phyloP scores from a whole-genome alignment of 768 basidiomycete genomes.

The Boletus vermiculosoides region DNA sequence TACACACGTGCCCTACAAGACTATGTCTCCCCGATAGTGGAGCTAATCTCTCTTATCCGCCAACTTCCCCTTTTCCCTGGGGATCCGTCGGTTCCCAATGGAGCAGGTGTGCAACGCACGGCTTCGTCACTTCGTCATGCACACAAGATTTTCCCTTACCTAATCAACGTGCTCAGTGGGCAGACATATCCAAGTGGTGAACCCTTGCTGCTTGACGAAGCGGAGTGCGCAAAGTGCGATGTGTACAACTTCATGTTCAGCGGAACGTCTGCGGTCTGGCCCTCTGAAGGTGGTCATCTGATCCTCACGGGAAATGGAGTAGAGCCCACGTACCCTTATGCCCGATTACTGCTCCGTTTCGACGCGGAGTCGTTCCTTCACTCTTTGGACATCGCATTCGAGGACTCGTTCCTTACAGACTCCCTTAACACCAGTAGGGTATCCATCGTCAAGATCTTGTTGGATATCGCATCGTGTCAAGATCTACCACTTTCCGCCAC shows the following conservation, averaged over 20 bases:
- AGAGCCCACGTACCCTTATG: constrained; percentile 89
- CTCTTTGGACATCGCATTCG: constrained; percentile 90
- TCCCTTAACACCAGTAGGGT: constrained; percentile 67
- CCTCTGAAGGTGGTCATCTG: constrained; percentile 69
- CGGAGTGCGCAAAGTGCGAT: constrained; percentile 63
- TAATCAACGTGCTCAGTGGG: constrained; percentile 78
- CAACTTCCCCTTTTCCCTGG: constrained; percentile 24
- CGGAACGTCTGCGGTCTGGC: constrained; percentile 78
- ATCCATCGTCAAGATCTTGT: constrained; percentile 76
- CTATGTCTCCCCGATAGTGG: constrained; percentile 86
- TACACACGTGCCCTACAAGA: constrained; percentile 88
- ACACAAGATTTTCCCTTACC: constrained; percentile 89
- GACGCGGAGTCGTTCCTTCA: constrained; percentile 95
- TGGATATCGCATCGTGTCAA: constrained; percentile 65
- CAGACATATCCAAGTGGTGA: constrained; percentile 85
- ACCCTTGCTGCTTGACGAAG: constrained; percentile 62
- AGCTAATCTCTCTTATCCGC: constrained; percentile 75
- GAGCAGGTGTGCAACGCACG: constrained; percentile 14
- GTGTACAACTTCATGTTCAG: constrained; percentile 85
- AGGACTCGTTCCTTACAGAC: constrained; percentile 86
- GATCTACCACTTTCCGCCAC: constrained; percentile 58
- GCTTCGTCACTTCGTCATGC: constrained; percentile 56
- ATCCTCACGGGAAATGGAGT: constrained; percentile 70
- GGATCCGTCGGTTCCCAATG: constrained; percentile 4
- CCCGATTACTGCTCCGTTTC: constrained; percentile 77